phyloP scores from a whole-genome alignment of 2,329 filamentous ascomycete genomes.

The Juglanconis juglandina region DNA sequence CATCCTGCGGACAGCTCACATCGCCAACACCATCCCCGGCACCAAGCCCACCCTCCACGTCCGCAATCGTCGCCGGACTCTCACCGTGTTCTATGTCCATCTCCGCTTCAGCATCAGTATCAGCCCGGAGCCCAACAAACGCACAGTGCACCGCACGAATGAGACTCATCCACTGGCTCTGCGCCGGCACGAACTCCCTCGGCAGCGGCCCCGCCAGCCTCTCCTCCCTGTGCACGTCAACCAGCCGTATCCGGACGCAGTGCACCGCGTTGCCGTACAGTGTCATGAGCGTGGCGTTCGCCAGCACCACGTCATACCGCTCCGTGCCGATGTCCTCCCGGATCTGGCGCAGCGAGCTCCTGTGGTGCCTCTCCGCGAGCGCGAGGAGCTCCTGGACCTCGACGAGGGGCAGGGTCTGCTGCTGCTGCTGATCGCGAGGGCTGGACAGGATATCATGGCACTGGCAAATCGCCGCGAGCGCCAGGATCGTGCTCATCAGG shows the following conservation, averaged over 20 bases:
- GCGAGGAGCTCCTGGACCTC: slow-evolving; percentile 28
- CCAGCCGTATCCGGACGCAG: slow-evolving; percentile 32
- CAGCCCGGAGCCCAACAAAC: slow-evolving; percentile 29
- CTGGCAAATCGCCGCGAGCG: slow-evolving; percentile 38
- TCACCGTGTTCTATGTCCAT: neutral
- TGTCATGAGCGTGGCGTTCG: slow-evolving; percentile 40
- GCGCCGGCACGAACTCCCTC: slow-evolving; percentile 28
- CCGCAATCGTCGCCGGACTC: neutral
- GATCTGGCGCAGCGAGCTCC: slow-evolving; percentile 34
- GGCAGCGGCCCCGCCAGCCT: slow-evolving; percentile 16
- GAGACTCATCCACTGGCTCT: slow-evolving; percentile 36
- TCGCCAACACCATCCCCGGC: neutral
- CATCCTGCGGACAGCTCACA: neutral
- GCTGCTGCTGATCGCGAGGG: neutral
- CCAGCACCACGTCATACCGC: slow-evolving; percentile 33
- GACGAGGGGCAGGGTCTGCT: neutral
- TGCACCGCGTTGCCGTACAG: slow-evolving; percentile 38
- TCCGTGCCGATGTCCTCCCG: slow-evolving; percentile 30
- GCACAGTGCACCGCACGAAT: slow-evolving; percentile 34
- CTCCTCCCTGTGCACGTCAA: slow-evolving; percentile 20
- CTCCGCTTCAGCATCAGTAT: neutral
- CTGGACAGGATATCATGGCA: slow-evolving; percentile 30
- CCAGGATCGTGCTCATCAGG: slow-evolving; percentile 40
- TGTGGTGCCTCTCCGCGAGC: slow-evolving; percentile 36
- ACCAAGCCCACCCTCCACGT: neutral